These are phyloP conservation scores for Corinectria fuckeliana DNA, from an alignment of 2,329 filamentous ascomycete species.

Conservation along the genomic window DNA sequence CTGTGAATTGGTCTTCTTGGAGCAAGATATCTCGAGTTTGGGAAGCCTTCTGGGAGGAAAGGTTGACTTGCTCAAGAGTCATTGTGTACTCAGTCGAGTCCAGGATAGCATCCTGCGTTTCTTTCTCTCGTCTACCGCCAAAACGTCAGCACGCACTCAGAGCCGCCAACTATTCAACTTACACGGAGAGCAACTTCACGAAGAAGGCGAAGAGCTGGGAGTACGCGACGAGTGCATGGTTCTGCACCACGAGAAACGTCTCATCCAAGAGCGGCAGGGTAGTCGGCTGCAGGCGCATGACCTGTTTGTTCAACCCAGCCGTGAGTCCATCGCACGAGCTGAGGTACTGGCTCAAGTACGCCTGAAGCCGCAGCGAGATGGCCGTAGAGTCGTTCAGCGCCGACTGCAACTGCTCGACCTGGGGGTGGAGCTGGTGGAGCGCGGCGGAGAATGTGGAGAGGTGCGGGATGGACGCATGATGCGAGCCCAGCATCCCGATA, in stretches of 20 bases:
- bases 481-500: constrained; percentile 19
- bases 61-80: constrained; percentile 29
- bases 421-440: constrained; percentile 37
- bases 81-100: constrained; percentile 23
- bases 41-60: constrained; percentile 24
- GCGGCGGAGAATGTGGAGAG: constrained; percentile 32
- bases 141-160: background rate
- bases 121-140: constrained; percentile 23
- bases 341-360: constrained; percentile 36
- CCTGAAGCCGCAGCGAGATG: constrained; percentile 42
- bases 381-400: constrained; percentile 32
- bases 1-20: background rate
- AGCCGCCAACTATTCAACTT: constrained; percentile 1
- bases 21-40: constrained; percentile 27
- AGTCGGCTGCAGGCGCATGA: constrained; percentile 40
- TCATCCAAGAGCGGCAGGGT: constrained; percentile 34
- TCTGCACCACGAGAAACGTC: constrained; percentile 36
- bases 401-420: constrained; percentile 35
- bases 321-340: constrained; percentile 39
- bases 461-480: constrained; percentile 21
- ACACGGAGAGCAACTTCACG: constrained; percentile 34
- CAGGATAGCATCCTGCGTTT: constrained; percentile 36
- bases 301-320: constrained; percentile 44
- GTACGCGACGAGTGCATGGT: constrained; percentile 34
- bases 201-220: constrained; percentile 35